Evolutionary conservation across 83 land plant genomes (phyloP).

Genomic region (Larix sibirica): DNA sequence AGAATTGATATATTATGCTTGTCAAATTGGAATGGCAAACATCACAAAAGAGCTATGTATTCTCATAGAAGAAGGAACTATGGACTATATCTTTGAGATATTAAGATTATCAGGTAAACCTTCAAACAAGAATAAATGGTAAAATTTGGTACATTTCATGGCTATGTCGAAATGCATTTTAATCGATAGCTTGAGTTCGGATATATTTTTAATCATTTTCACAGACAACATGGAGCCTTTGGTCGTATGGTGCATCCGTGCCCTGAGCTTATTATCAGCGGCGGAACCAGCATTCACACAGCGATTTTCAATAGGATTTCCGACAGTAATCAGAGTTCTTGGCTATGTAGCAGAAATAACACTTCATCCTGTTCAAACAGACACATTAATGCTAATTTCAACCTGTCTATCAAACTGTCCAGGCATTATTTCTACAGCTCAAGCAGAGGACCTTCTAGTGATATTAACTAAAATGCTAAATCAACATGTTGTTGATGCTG

Average conservation of each 20-base stretch:
- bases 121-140: background rate
- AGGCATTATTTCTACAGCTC: conserved; percentile 42
- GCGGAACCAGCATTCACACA: conserved; percentile 48
- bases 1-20: conserved; percentile 44
- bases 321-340: conserved; percentile 46
- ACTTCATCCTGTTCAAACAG: conserved; percentile 61
- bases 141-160: background rate
- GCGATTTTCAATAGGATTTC: conserved; percentile 52
- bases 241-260: conserved; percentile 39
- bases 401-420: conserved; percentile 46
- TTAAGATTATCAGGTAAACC: conserved; percentile 61
- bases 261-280: conserved; percentile 50
- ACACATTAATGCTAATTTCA: conserved; percentile 43
- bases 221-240: conserved; percentile 46
- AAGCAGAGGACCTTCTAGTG: conserved; percentile 36
- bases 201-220: background rate
- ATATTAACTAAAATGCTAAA: conserved; percentile 32
- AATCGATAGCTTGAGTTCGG: background rate
- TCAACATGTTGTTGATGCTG: conserved; percentile 38
- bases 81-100: conserved; percentile 73
- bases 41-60: conserved; percentile 26
- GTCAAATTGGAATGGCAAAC: conserved; percentile 27
- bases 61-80: conserved; percentile 62
- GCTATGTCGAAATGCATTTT: background rate
- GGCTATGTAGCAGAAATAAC: conserved; percentile 53